A percentile compares a stretch with the other conserved stretches of the same genome.
phyloP scores from a whole-genome alignment of 1,284 basidiomycete genomes.

The Rhodotorula sp. region DNA sequence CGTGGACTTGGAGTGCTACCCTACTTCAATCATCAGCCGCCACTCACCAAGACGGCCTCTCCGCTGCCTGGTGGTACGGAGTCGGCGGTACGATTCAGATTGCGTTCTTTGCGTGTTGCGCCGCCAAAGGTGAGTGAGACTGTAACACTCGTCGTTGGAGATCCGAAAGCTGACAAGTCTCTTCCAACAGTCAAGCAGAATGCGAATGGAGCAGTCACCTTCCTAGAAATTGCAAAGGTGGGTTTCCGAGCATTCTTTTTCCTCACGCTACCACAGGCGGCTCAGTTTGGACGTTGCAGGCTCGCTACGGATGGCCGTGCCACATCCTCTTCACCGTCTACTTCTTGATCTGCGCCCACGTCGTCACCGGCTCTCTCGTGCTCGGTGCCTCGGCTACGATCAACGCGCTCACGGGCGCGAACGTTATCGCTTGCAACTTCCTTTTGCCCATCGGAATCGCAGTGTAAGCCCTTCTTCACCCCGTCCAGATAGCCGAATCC shows the following conservation, averaged over 20 bases:
- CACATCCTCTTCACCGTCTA: slow-evolving; percentile 79
- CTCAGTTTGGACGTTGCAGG: slow-evolving; percentile 47
- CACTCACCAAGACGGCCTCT: slow-evolving; percentile 76
- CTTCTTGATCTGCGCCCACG: slow-evolving; percentile 67
- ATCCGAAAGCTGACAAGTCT: too few relatives aligned
- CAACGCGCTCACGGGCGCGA: slow-evolving; percentile 70
- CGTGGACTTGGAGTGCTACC: slow-evolving; percentile 55
- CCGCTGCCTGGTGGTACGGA: slow-evolving; percentile 69
- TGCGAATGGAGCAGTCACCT: slow-evolving; percentile 61
- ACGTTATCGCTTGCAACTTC: slow-evolving; percentile 73
- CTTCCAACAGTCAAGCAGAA: slow-evolving; percentile 55
- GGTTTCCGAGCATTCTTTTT: too few relatives aligned
- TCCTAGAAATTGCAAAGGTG: slow-evolving; percentile 14
- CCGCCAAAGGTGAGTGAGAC: slow-evolving; percentile 48
- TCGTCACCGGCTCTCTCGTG: slow-evolving; percentile 33
- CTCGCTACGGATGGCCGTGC: slow-evolving; percentile 69
- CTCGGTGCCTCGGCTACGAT: slow-evolving; percentile 66
- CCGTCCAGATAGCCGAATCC: too few relatives aligned
- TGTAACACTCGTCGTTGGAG: background rate
- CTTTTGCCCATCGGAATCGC: slow-evolving; percentile 64
- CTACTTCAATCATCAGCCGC: slow-evolving; percentile 55
- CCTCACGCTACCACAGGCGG: too few relatives aligned
- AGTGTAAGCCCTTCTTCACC: slow-evolving; percentile 43
- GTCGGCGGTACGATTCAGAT: slow-evolving; percentile 60
- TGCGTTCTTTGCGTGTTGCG: slow-evolving; percentile 59